These are phyloP conservation scores for Phlyctochytrium planicorne DNA, from an alignment of 192 early-diverging fungal genomes.

Conservation along the genomic window DNA sequence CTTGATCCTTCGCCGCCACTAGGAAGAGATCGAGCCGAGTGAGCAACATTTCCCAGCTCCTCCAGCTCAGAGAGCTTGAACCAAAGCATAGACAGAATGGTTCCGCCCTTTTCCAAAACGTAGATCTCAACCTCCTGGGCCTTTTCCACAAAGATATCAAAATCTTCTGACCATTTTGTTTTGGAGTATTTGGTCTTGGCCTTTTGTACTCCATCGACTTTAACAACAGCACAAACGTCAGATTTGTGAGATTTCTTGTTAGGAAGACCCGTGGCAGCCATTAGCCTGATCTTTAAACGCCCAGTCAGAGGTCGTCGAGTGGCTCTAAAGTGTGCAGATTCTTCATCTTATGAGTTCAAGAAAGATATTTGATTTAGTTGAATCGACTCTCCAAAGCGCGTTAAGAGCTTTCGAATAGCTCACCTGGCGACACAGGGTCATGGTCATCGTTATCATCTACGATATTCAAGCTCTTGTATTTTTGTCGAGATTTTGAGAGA, in stretches of 20 bases:
- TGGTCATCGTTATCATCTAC: constrained; percentile 49
- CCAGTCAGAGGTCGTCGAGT: constrained; percentile 26
- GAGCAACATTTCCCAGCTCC: constrained; percentile 52
- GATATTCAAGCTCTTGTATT: constrained; percentile 85
- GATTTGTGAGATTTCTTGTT: constrained; percentile 54
- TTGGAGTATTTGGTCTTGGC: constrained; percentile 64
- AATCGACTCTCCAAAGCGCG: constrained; percentile 1
- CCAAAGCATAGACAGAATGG: constrained; percentile 86
- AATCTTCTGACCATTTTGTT: constrained; percentile 83
- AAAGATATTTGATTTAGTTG: background rate
- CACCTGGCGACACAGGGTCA: background rate
- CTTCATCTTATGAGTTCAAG: background rate
- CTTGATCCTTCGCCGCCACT: background rate
- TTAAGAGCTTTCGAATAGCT: background rate
- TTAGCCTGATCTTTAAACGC: constrained; percentile 34
- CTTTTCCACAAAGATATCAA: constrained; percentile 85
- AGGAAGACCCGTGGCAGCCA: constrained; percentile 36
- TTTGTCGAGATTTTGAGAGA: constrained; percentile 56
- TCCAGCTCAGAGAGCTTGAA: constrained; percentile 91
- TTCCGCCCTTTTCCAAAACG: constrained; percentile 76
- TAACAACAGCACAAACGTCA: constrained; percentile 75
- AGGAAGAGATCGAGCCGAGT: background rate
- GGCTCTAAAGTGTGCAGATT: background rate
- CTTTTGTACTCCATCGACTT: constrained; percentile 78
- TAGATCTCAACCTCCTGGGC: constrained; percentile 91